These are phyloP conservation scores for Pythium biforme DNA, from an alignment of 352 stramenopile genomes.

Conservation along the genomic window DNA sequence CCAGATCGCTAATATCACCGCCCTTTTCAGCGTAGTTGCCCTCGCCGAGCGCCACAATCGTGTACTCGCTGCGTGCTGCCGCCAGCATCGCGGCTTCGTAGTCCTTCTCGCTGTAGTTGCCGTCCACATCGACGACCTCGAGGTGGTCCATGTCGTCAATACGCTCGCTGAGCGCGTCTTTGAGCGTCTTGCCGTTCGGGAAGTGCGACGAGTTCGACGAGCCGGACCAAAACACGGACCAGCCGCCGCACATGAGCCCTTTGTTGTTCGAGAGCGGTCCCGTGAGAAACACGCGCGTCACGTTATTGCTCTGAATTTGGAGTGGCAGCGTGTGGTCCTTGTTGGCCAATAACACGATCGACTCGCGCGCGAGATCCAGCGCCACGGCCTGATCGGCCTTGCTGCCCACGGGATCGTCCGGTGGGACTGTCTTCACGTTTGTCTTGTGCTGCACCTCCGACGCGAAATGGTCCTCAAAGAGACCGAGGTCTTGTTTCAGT, in stretches of 20 bases:
- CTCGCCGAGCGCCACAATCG: slow-evolving; percentile 74
- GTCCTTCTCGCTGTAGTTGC: slow-evolving; percentile 35
- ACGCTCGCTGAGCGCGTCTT: slow-evolving; percentile 37
- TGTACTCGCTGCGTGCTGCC: slow-evolving; percentile 63
- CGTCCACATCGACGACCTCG: slow-evolving; percentile 51
- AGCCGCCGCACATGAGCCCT: slow-evolving; percentile 66
- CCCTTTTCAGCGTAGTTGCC: slow-evolving; percentile 80
- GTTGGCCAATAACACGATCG: slow-evolving; percentile 82
- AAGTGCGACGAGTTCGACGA: slow-evolving; percentile 57
- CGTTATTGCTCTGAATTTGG: slow-evolving; percentile 1
- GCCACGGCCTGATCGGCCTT: slow-evolving; percentile 50
- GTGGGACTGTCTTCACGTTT: background rate
- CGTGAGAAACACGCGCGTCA: slow-evolving; percentile 51
- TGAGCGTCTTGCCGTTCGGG: slow-evolving; percentile 59
- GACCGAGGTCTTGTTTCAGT: slow-evolving; percentile 49
- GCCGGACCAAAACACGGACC: slow-evolving; percentile 72
- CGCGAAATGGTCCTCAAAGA: slow-evolving; percentile 31
- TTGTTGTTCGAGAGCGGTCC: slow-evolving; percentile 66
- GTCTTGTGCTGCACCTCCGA: slow-evolving; percentile 14
- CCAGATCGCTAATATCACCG: slow-evolving; percentile 63
- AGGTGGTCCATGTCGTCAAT: slow-evolving; percentile 31
- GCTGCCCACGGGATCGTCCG: slow-evolving; percentile 39
- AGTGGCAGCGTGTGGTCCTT: slow-evolving; percentile 42
- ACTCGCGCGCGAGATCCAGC: slow-evolving; percentile 69
- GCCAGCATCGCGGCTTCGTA: slow-evolving; percentile 38